Conservation (phyloP, 2,329 filamentous ascomycete genomes). For the Cordyceps pruinosa region DNA sequence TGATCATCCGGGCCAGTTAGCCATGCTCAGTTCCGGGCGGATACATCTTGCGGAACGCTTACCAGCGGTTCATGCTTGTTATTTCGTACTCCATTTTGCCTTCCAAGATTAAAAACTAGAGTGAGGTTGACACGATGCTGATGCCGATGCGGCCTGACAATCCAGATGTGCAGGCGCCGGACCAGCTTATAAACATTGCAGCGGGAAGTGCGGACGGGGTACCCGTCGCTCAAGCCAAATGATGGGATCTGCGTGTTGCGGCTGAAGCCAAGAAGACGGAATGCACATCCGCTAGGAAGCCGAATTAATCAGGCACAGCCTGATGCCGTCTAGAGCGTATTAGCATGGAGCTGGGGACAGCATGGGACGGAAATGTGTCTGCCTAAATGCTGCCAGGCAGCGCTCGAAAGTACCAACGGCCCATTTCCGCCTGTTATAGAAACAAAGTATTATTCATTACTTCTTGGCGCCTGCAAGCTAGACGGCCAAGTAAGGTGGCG, state of each 20-base stretch:
- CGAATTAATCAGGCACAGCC: not conserved
- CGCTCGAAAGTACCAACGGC: not conserved
- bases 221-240: not conserved
- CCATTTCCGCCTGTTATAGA: not conserved
- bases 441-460: not conserved
- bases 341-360: not conserved
- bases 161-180: not conserved
- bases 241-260: not conserved
- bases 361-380: not conserved
- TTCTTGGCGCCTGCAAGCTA: not conserved
- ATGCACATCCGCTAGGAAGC: slow-evolving; percentile 2
- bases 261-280: not conserved
- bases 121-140: not conserved
- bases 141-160: not conserved
- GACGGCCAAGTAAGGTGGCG: not conserved
- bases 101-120: not conserved
- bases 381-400: not conserved
- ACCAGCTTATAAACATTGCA: not conserved
- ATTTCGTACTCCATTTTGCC: slow-evolving; percentile 24
- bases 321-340: not conserved
- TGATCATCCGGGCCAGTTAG: not conserved
- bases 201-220: not conserved
- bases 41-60: slow-evolving; percentile 3
- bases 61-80: slow-evolving; percentile 32
- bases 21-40: not conserved